Evolutionary conservation across 2,329 filamentous ascomycete species (phyloP), one percentile per base, ranked within the genome.

Genomic region (Chrysosphaeria jannelii): DNA sequence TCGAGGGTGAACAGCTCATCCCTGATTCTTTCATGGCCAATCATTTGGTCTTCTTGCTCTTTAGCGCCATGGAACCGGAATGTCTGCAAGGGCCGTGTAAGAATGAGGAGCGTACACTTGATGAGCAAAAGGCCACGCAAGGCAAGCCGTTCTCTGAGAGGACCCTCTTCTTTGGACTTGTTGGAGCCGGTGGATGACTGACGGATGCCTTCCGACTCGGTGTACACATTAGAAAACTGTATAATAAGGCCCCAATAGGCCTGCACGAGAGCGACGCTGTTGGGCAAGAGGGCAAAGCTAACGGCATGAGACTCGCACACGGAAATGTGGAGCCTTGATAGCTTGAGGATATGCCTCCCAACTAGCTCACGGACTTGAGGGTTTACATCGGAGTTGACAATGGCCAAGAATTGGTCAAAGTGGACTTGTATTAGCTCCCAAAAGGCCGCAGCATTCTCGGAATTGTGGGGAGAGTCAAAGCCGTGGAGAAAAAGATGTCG

Each of bases 261-360:
- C 32, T 61, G 62, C 2, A 74, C 65, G 13, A 93, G 57, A 10
- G 64, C 52, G 10, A 89, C 47, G 3, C 75, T 78, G 35, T 74
- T 67, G 2, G 78, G 75, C 5, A 97, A 54, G 8, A 75, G 51
- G 1, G 68, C 65, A 41, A 91, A 93, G 25, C 76, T 72, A 4
- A 71, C 66, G 2, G 79, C 65, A 39, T 90, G 78, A 5, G 53
- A 47, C 23, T 62, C 61, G 2, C 75, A 64, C 67, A 93, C 81
- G 26, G 76, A 67, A 19, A 88, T 54, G 39, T 93, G 85, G 3
- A 97, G 50, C 43, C 93, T 97, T 4, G 79, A 67, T 23, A 93
- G 67, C 38, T 93, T 79, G 20, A 91, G 46, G 3, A 90, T 50
- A 38, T 91, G 79, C 38, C 78, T 88, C 32, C 72, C 71, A n/a